phyloP scores from a whole-genome alignment of 371 early-diverging fungal genomes.

The Lichtheimia corymbifera region DNA sequence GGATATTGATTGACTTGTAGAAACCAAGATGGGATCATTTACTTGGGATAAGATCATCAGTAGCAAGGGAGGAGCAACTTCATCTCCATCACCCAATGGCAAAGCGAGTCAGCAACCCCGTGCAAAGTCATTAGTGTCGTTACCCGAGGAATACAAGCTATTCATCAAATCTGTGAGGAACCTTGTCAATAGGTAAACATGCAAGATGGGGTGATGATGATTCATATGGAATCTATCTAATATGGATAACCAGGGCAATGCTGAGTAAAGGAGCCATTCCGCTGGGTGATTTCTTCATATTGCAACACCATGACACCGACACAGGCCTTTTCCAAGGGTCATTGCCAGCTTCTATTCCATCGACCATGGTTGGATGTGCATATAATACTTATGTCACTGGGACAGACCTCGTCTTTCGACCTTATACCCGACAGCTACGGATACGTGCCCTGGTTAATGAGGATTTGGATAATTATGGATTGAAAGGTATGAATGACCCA shows the following conservation, averaged over 20 bases:
- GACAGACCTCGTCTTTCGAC: slow-evolving; percentile 45
- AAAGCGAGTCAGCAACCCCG: background rate
- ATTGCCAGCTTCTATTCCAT: too few species aligned
- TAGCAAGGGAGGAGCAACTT: slow-evolving; percentile 11
- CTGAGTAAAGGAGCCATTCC: slow-evolving; percentile 33
- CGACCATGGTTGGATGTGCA: slow-evolving; percentile 21
- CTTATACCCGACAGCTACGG: slow-evolving; percentile 35
- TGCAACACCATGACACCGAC: too few species aligned
- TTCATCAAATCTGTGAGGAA: slow-evolving; percentile 42
- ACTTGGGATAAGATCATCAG: slow-evolving; percentile 48
- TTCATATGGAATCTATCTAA: background rate
- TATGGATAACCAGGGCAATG: slow-evolving; percentile 24
- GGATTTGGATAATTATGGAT: slow-evolving; percentile 15
- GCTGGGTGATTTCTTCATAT: slow-evolving; percentile 44
- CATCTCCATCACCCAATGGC: background rate
- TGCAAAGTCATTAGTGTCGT: slow-evolving; percentile 23
- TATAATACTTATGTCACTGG: slow-evolving; percentile 42
- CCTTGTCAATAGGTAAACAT: slow-evolving; percentile 32
- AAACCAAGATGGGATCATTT: slow-evolving; percentile 42
- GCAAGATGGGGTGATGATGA: too few species aligned
- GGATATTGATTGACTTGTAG: slow-evolving; percentile 11
- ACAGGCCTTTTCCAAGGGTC: too few species aligned
- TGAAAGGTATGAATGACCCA: slow-evolving; percentile 21
- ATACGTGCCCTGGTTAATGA: slow-evolving; percentile 19
- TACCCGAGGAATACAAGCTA: slow-evolving; percentile 40